Evolutionary conservation across 768 basidiomycete species (phyloP).

Genomic region (Mrakia frigida): DNA sequence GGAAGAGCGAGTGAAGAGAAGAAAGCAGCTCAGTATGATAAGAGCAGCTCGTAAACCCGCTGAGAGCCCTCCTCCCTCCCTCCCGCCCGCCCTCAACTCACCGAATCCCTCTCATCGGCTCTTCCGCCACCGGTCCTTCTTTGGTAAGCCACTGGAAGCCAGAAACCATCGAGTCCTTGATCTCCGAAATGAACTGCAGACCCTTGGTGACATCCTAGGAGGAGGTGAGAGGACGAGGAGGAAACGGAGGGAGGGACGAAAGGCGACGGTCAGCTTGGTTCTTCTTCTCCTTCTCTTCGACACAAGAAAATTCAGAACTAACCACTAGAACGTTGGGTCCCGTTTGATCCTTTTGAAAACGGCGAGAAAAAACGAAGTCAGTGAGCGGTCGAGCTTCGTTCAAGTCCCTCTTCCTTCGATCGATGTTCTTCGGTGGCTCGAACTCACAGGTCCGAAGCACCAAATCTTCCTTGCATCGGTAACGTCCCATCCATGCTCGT

Average conservation of each 20-base stretch:
- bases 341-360: constrained; percentile 94
- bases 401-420: too few relatives aligned
- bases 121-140: constrained; percentile 92
- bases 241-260: too few relatives aligned
- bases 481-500: constrained; percentile 83
- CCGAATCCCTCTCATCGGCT: constrained; percentile 98
- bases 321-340: constrained; percentile 93
- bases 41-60: too few relatives aligned
- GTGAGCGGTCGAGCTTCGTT: too few relatives aligned
- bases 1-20: too few relatives aligned
- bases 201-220: constrained; percentile 99
- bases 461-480: constrained; percentile 99
- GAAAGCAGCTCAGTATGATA: too few relatives aligned
- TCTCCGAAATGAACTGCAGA: constrained; percentile 88
- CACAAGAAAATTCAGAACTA: too few relatives aligned
- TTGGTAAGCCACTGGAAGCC: constrained; percentile 99
- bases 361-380: neutral
- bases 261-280: too few relatives aligned
- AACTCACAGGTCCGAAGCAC: constrained; percentile 49
- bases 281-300: too few relatives aligned
- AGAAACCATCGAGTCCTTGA: constrained; percentile 98
- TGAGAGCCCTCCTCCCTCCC: too few relatives aligned
- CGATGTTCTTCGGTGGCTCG: neutral
- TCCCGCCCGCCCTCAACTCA: too few relatives aligned
- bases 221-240: too few relatives aligned